Base-by-base conservation (phyloP, 2,329 filamentous ascomycete species). In the Colletotrichum graminicola region DNA sequence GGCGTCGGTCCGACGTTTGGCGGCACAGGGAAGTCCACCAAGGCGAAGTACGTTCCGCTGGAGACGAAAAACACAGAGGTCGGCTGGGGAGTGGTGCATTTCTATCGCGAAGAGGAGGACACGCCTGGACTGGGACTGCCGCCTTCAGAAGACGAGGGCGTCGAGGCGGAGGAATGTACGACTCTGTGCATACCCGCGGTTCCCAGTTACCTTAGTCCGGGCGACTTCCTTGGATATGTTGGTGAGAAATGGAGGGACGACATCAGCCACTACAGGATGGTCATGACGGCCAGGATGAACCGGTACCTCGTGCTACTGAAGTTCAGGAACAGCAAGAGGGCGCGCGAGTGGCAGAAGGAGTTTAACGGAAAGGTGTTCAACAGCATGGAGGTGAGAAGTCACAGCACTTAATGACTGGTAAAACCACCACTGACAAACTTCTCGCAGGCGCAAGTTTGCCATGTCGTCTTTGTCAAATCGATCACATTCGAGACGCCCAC, bases 321-420 rank as follows among this genome's bases (percentile, higher is more conserved):
- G 82, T 98, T 98, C 79, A 89, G 94, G 59, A 91, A 92, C 74
- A 88, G 89, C 39, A 89, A 88, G 76, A 90, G 89, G 73, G 96
- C 96, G 18, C 90, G 87, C 76, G 88, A 90, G 62, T 99, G 95
- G 92, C 91, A 93, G 77, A 90, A 87, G 73, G 92, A 94, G 76
- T 98, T 95, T 87, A 96, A 98, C 80, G 96, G 96, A 23, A 96
- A 93, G 79, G 89, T 95, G 0, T 98, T 98, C 79, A 97, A 97
- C 77, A 92, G 90, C 71, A 94, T 97, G 87, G 94, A 97, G 87
- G 93, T 94, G 82, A 76, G 79, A 75, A 10, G 7, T n/a, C 11
- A 29, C 8, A 32, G 26, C n/a, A 23, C 32, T 52, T 32, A 29
- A 5, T 18, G 29, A 47, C 23, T 29, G 12, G 10, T 3, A 34